Evolutionary conservation across 345 rosid species (phyloP).

Genomic region (Abelmoschus esculentus): DNA sequence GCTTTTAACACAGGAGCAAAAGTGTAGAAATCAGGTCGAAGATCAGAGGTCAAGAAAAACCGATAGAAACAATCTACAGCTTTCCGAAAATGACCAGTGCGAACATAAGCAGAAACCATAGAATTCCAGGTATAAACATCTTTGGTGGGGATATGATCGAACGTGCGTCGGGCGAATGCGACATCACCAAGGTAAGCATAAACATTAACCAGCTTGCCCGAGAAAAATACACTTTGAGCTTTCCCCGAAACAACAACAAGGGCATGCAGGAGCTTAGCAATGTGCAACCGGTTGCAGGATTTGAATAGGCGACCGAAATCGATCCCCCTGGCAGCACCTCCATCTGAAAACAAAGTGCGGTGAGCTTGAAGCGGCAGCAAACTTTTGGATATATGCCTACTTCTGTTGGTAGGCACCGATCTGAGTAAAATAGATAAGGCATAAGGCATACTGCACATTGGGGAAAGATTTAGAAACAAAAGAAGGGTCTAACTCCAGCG

Average conservation of each 20-base stretch:
- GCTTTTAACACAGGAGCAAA: conserved; percentile 54
- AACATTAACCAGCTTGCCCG: conserved; percentile 39
- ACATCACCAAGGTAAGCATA: conserved; percentile 36
- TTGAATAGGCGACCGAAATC: conserved; percentile 30
- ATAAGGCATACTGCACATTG: neutral
- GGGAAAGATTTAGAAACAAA: neutral
- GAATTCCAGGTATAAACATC: conserved; percentile 55
- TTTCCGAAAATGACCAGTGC: conserved; percentile 21
- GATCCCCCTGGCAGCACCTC: conserved; percentile 11
- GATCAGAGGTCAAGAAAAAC: conserved; percentile 34
- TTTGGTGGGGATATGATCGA: conserved; percentile 30
- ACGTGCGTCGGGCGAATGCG: conserved; percentile 22
- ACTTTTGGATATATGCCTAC: conserved; percentile 21
- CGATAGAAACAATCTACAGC: conserved; percentile 38
- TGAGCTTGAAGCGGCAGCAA: conserved; percentile 14
- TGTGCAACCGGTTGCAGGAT: conserved; percentile 27
- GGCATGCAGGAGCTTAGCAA: conserved; percentile 35
- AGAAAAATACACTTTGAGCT: conserved; percentile 17
- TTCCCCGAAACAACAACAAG: conserved; percentile 37
- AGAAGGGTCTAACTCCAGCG: neutral
- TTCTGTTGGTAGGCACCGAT: conserved; percentile 27
- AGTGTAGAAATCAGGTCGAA: conserved; percentile 55
- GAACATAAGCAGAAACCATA: conserved; percentile 46
- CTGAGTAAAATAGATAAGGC: conserved; percentile 17
- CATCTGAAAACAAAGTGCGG: conserved; percentile 19